Base-by-base conservation (phyloP, 2,329 filamentous ascomycete species). In the Aspergillus pseudoglaucus region DNA sequence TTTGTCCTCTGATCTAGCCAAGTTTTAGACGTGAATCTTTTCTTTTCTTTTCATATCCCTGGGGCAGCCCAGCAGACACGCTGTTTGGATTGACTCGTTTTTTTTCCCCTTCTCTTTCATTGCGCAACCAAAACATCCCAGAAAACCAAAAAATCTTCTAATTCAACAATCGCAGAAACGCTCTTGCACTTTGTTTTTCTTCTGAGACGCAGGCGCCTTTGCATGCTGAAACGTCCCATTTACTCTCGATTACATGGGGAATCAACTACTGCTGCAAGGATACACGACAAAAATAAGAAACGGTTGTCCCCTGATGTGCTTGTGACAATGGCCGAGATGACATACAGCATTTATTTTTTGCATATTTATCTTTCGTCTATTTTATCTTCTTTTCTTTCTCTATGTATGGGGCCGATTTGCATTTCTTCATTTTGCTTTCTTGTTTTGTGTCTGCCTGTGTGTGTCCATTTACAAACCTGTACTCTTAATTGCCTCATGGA, bases 1-100 rank as follows among this genome's bases (percentile, higher is more conserved):
- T 53, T 62, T 61, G 65, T 64, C 62, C 61, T 61, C 65, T 67
- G 59, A 65, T 66, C 64, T 63, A 66, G 62, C 59, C 63, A 64
- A 65, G 61, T 39, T 66, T 67, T 68, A 68, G 65, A 68, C 63
- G 57, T 65, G 25, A 30, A 30, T 30, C 25, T 30, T 30, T 30
- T 30, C 25, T 39, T 12, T 35, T 65, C 62, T 60, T 63, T 63
- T 30, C 25, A 30, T 30, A 30, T 30, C 25, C 25, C 25, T 66
- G 67, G 65, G 64, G 64, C 65, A 66, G 64, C 66, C 66, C 64
- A 64, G 53, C 57, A 59, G 58, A 57, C 54, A 58, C 57, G 58
- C 58, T 56, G 54, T 64, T 64, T 58, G 55, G 58, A 64, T 55
- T 57, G 51, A 57, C 48, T 54, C 51, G 54, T 54, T 56, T 50